phyloP scores from a whole-genome alignment of 768 basidiomycete species.

The Royoungia palumana region DNA sequence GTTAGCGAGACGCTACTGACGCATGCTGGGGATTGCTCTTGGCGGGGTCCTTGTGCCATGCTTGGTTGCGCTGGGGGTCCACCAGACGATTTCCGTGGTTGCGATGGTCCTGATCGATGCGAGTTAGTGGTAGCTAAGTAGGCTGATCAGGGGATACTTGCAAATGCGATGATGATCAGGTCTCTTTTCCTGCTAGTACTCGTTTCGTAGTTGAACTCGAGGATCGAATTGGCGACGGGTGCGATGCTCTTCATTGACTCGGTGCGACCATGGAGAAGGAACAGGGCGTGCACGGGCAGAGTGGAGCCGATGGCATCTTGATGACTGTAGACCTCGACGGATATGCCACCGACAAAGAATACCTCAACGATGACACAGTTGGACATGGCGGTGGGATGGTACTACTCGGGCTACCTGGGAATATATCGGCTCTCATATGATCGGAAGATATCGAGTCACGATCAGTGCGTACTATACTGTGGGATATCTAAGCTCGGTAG shows the following conservation, averaged over 20 bases:
- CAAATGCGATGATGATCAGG: constrained; percentile 27
- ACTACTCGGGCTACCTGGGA: too few relatives aligned
- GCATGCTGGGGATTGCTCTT: constrained; percentile 27
- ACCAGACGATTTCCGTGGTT: constrained; percentile 30
- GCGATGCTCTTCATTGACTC: constrained; percentile 11
- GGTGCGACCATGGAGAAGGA: constrained; percentile 29
- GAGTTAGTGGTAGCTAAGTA: background rate
- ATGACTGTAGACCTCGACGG: constrained; percentile 25
- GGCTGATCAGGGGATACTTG: constrained; percentile 10
- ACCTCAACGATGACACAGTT: constrained; percentile 1
- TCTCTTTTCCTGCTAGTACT: constrained; percentile 18
- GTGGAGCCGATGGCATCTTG: constrained; percentile 7
- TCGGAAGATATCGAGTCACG: too few relatives aligned
- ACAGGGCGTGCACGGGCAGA: constrained; percentile 27
- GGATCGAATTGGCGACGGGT: constrained; percentile 18
- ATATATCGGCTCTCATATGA: too few relatives aligned
- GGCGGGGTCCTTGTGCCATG: constrained; percentile 22
- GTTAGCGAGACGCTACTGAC: constrained; percentile 14
- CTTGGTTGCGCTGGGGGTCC: constrained; percentile 22
- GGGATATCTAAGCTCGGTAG: too few relatives aligned
- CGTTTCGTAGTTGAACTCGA: constrained; percentile 16
- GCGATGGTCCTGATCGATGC: constrained; percentile 26
- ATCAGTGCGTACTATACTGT: too few relatives aligned
- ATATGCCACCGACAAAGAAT: constrained; percentile 26
- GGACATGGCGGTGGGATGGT: too few relatives aligned